phyloP scores from a whole-genome alignment of 768 basidiomycete species.

The Rossbeevera mucosa region DNA sequence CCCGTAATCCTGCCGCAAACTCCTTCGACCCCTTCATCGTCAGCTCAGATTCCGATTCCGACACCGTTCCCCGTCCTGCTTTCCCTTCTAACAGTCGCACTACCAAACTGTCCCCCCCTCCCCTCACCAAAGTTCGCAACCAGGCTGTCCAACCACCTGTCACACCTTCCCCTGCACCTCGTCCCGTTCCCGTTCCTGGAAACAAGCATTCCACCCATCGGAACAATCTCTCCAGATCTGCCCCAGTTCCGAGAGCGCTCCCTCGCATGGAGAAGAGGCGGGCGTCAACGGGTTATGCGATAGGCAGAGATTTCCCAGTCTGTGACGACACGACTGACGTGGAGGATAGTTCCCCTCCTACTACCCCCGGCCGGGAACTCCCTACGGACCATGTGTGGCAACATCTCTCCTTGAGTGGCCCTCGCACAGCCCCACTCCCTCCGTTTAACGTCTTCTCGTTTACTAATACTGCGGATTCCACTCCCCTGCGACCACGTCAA shows the following conservation, averaged over 20 bases:
- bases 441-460: conserved; percentile 40
- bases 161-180: conserved; percentile 36
- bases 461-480: conserved; percentile 24
- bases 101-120: conserved; percentile 38
- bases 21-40: conserved; percentile 48
- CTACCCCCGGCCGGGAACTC: conserved; percentile 51
- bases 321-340: conserved; percentile 68
- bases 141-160: conserved; percentile 28
- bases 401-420: conserved; percentile 36
- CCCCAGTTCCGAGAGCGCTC: conserved; percentile 40
- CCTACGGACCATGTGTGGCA: conserved; percentile 29
- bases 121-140: conserved; percentile 54
- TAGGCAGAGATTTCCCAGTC: conserved; percentile 48
- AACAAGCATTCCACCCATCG: conserved; percentile 11
- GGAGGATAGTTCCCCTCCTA: conserved; percentile 39
- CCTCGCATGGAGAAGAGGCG: conserved; percentile 31
- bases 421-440: conserved; percentile 50
- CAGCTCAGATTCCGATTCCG: conserved; percentile 41
- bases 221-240: conserved; percentile 45
- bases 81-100: conserved; percentile 19
- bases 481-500: conserved; percentile 36
- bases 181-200: conserved; percentile 51
- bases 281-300: conserved; percentile 26
- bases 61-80: conserved; percentile 33
- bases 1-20: conserved; percentile 34